These are phyloP conservation scores for Bonnemaisonia californica DNA, from an alignment of 31 red algal genomes.

Conservation along the genomic window DNA sequence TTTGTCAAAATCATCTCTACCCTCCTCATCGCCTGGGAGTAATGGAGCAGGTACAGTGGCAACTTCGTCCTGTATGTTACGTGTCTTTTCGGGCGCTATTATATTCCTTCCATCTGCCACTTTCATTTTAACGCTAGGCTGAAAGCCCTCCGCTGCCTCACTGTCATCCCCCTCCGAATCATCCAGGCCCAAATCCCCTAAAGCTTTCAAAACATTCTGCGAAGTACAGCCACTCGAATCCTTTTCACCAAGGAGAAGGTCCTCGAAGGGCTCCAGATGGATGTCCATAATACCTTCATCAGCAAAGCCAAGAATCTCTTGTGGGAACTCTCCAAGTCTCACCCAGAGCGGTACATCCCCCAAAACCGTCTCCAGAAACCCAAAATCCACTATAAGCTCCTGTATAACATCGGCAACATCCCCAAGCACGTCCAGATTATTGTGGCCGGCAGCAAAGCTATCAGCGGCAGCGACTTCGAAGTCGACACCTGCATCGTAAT, in stretches of 20 bases:
- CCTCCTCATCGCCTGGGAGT: not conserved
- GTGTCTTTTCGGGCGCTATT: no score
- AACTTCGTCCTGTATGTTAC: no score
- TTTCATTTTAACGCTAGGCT: not conserved
- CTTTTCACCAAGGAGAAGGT: not conserved
- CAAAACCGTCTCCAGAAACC: slow-evolving; percentile 17
- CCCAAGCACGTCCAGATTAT: not conserved
- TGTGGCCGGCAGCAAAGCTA: not conserved
- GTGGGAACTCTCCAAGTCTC: slow-evolving; percentile 25
- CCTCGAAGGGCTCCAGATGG: slow-evolving; percentile 36
- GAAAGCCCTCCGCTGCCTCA: not conserved
- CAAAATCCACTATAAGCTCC: slow-evolving; percentile 30
- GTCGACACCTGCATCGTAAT: slow-evolving; percentile 37
- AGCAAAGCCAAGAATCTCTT: slow-evolving; percentile 26
- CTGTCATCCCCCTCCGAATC: not conserved
- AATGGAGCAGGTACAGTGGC: not conserved
- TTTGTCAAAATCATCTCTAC: slow-evolving; percentile 27
- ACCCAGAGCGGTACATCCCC: slow-evolving; percentile 34
- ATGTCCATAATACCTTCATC: slow-evolving; percentile 4
- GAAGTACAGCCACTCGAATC: no score
- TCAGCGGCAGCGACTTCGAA: slow-evolving; percentile 32
- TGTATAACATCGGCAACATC: not conserved
- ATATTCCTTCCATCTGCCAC: no score
- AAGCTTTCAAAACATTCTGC: not conserved
- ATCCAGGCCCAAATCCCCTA: not conserved